Percentiles rank a stretch among this genome's conserved stretches.
phyloP scores from a whole-genome alignment of 495 filamentous ascomycete genomes.

The Polyplosphaeria fusca region DNA sequence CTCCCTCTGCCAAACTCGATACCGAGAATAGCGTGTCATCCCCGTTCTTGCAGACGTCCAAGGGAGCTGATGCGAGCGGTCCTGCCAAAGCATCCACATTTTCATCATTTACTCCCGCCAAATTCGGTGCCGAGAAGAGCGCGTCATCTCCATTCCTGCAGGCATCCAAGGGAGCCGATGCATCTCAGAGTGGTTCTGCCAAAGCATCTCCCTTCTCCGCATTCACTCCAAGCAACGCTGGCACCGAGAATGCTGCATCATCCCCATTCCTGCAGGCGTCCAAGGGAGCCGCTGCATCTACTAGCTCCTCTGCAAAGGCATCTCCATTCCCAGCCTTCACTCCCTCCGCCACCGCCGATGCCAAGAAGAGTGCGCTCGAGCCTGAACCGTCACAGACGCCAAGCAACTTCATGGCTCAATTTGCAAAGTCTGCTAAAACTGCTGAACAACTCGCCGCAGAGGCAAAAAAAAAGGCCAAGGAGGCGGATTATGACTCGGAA shows the following conservation, averaged over 20 bases:
- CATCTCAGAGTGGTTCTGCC: too few species aligned
- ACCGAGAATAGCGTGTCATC: too few species aligned
- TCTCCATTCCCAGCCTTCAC: neutral
- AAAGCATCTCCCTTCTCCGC: neutral
- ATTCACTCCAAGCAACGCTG: neutral
- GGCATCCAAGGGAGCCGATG: too few species aligned
- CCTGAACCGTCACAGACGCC: too few species aligned
- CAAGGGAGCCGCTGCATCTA: neutral
- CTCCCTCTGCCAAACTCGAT: neutral
- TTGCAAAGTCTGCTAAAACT: slow-evolving; percentile 12
- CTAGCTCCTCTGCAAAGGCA: neutral
- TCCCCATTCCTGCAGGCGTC: neutral
- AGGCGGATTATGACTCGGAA: slow-evolving; percentile 24
- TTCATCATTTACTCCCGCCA: neutral
- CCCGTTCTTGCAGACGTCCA: neutral
- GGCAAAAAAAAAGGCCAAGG: slow-evolving; percentile 16
- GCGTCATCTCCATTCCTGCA: too few species aligned
- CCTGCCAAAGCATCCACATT: neutral
- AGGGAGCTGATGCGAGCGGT: neutral
- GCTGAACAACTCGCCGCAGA: slow-evolving; percentile 17
- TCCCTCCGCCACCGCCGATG: neutral
- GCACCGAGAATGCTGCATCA: neutral
- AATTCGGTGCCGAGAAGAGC: neutral
- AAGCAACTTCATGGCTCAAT: slow-evolving; percentile 10
- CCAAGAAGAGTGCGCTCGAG: too few species aligned